Conservation (phyloP, 139 green algal species). For the Chlorella sp. region DNA sequence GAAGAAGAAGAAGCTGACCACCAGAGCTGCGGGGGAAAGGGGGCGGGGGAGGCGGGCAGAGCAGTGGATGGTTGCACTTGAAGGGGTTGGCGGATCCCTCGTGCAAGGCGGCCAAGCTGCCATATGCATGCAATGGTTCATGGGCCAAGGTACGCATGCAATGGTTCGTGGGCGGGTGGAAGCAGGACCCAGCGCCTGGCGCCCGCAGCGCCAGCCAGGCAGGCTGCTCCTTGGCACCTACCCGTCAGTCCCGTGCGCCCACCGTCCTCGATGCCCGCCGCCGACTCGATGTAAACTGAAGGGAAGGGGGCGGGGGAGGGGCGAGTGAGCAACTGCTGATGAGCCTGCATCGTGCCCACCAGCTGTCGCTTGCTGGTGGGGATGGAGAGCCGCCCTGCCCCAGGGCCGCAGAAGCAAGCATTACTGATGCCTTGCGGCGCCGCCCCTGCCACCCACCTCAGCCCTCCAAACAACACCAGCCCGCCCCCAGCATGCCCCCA, state of each 20-base stretch:
- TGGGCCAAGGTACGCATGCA: not conserved
- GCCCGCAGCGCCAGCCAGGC: not conserved
- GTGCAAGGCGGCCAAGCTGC: not conserved
- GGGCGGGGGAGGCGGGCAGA: not conserved
- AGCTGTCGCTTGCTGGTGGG: too few relatives aligned
- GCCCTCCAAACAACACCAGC: too few relatives aligned
- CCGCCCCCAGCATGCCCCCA: too few relatives aligned
- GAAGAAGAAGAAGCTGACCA: conserved; percentile 68
- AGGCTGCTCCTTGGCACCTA: not conserved
- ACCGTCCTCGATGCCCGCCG: conserved; percentile 77
- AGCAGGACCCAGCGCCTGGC: not conserved
- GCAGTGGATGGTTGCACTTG: not conserved
- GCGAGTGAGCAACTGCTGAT: too few relatives aligned
- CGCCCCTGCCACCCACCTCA: too few relatives aligned
- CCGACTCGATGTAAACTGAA: conserved; percentile 74
- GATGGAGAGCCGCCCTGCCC: too few relatives aligned
- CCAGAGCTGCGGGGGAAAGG: conserved; percentile 21
- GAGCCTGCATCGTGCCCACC: too few relatives aligned
- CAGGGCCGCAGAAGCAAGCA: too few relatives aligned
- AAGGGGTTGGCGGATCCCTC: not conserved
- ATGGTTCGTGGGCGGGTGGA: not conserved
- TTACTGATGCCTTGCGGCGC: too few relatives aligned
- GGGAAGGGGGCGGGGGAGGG: too few relatives aligned
- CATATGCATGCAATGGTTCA: not conserved
- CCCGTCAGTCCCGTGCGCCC: conserved; percentile 63